Conservation (phyloP, 371 early-diverging fungal species). For the Rhizopus sp. region DNA sequence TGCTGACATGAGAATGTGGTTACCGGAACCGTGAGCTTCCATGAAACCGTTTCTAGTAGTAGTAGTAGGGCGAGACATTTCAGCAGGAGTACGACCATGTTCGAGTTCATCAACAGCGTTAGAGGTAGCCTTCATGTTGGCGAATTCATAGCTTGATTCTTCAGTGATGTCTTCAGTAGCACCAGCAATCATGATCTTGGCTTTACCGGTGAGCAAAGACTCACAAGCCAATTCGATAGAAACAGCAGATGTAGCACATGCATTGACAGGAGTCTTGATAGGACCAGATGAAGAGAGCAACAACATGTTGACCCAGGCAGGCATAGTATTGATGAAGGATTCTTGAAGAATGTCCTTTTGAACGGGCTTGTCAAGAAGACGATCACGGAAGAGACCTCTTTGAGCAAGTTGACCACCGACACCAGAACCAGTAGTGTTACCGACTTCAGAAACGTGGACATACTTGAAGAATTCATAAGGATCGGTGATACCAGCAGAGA, state of each 20-base stretch:
- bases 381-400: conserved; percentile 78
- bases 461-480: conserved; percentile 98
- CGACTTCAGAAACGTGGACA: conserved; percentile 94
- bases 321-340: conserved; percentile 95
- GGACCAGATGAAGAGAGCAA: conserved; percentile 93
- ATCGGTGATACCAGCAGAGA: conserved; percentile 92
- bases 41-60: conserved; percentile 94
- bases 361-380: conserved; percentile 83
- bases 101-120: conserved; percentile 85
- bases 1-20: conserved; percentile 91
- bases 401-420: conserved; percentile 86
- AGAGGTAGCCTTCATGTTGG: conserved; percentile 96
- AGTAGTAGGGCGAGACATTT: conserved; percentile 93
- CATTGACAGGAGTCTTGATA: conserved; percentile 96
- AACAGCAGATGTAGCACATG: conserved; percentile 93
- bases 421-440: conserved; percentile 88
- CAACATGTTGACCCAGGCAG: conserved; percentile 97
- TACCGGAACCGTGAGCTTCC: conserved; percentile 94
- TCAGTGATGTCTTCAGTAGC: conserved; percentile 94
- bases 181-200: conserved; percentile 94
- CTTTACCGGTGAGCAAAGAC: conserved; percentile 89
- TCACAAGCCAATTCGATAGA: conserved; percentile 94
- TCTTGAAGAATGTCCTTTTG: conserved; percentile 96
- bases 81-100: conserved; percentile 84
- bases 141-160: conserved; percentile 94